A percentile compares a stretch with the other conserved stretches of the same genome.
phyloP scores from a whole-genome alignment of 1,284 basidiomycete species.

The Apiotrichum laibachii region DNA sequence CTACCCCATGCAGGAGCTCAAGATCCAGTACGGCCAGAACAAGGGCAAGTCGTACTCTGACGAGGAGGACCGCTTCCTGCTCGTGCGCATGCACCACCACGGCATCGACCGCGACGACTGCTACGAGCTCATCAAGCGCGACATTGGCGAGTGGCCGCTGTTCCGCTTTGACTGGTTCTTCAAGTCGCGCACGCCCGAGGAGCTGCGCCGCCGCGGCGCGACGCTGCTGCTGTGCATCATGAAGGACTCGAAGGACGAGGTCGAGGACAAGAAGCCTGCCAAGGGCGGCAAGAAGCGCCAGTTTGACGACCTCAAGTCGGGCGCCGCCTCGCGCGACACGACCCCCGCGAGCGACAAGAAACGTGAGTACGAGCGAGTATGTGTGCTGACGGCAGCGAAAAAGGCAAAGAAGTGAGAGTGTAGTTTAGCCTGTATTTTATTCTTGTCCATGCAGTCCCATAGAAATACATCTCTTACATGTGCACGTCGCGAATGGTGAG shows the following conservation, averaged over 20 bases:
- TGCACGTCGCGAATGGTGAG: constrained; percentile 27
- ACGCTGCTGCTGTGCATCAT: constrained; percentile 87
- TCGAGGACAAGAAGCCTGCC: constrained; percentile 57
- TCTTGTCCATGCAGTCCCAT: constrained; percentile 1
- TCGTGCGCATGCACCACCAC: constrained; percentile 87
- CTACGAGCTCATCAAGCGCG: constrained; percentile 93
- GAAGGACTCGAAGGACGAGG: constrained; percentile 63
- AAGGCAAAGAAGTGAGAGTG: constrained; percentile 34
- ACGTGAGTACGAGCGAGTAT: constrained; percentile 9
- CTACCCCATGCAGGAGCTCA: constrained; percentile 91
- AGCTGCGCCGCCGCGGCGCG: constrained; percentile 83
- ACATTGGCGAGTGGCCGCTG: constrained; percentile 92
- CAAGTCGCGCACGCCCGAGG: constrained; percentile 88
- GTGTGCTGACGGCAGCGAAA: constrained; percentile 23
- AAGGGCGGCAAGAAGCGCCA: constrained; percentile 52
- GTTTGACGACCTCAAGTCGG: constrained; percentile 51
- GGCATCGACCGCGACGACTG: constrained; percentile 89
- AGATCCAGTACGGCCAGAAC: constrained; percentile 89
- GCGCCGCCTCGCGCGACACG: constrained; percentile 39
- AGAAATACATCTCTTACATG: neutral
- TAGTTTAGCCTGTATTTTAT: constrained; percentile 4
- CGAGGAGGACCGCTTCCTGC: constrained; percentile 93
- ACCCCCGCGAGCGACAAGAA: constrained; percentile 32
- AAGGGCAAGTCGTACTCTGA: constrained; percentile 95
- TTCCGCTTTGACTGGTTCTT: constrained; percentile 99